Conservation (phyloP, 495 filamentous ascomycete species). For the Copromyces sp. region DNA sequence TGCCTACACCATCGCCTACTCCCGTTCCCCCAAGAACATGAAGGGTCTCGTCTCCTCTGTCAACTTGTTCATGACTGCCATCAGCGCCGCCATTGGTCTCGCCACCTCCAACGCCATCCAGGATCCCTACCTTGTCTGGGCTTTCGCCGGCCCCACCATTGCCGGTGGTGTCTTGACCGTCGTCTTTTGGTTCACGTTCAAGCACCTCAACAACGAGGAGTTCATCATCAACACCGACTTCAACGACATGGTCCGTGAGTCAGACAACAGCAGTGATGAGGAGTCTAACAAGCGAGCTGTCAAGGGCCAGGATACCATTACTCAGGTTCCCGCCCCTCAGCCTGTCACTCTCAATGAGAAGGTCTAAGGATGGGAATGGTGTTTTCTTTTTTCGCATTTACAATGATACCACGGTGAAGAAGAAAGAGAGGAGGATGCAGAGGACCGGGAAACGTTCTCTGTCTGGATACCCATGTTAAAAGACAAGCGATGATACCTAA, state of each 20-base stretch:
- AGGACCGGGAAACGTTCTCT: neutral
- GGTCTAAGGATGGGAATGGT: neutral
- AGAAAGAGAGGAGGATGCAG: neutral
- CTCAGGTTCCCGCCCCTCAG: neutral
- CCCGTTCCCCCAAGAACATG: slow-evolving; percentile 59
- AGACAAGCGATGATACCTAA: neutral
- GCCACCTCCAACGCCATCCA: slow-evolving; percentile 45
- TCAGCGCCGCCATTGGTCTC: slow-evolving; percentile 48
- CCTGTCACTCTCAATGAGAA: neutral
- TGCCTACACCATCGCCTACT: slow-evolving; percentile 60
- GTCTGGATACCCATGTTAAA: neutral
- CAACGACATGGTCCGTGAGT: slow-evolving; percentile 25
- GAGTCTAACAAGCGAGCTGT: slow-evolving; percentile 6
- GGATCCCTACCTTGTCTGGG: slow-evolving; percentile 50
- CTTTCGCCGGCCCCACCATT: slow-evolving; percentile 40
- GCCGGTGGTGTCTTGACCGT: slow-evolving; percentile 29
- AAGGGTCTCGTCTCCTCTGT: slow-evolving; percentile 51
- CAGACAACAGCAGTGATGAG: slow-evolving; percentile 33
- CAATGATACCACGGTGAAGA: neutral
- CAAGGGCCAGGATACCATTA: neutral
- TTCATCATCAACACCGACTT: slow-evolving; percentile 31
- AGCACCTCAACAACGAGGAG: slow-evolving; percentile 34
- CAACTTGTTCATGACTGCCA: slow-evolving; percentile 45
- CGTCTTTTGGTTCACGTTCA: slow-evolving; percentile 40
- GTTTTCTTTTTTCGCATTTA: neutral